Conservation (phyloP, 345 rosid genomes). For the Streptanthus diversifolius region DNA sequence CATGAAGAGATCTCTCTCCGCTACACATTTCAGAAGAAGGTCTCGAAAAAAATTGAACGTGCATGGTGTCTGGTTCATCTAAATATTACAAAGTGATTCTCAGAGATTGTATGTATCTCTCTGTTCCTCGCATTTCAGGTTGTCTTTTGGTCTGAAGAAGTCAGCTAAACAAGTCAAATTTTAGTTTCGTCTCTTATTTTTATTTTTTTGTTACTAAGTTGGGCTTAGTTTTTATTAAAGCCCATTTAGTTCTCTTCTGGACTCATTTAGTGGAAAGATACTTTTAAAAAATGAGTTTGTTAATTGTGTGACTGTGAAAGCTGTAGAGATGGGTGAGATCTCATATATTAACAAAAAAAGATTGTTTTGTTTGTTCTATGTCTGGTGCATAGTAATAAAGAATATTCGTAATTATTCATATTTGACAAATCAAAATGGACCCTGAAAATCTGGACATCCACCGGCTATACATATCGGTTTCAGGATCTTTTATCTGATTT, state of each 20-base stretch:
- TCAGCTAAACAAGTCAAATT: neutral
- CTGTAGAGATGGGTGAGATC: neutral
- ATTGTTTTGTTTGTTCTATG: neutral
- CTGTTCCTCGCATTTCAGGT: neutral
- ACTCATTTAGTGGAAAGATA: neutral
- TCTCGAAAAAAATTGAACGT: slow-evolving; percentile 44
- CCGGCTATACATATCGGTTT: neutral
- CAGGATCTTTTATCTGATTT: slow-evolving; percentile 6
- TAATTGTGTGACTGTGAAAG: too few relatives aligned
- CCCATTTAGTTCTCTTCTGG: neutral
- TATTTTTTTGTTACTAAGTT: neutral
- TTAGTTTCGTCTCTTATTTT: neutral
- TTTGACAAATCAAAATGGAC: neutral
- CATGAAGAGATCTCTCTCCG: slow-evolving; percentile 45
- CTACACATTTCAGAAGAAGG: slow-evolving; percentile 50
- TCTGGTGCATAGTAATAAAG: neutral
- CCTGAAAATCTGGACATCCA: slow-evolving; percentile 12
- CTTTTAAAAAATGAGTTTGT: too few relatives aligned
- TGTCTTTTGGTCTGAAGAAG: neutral
- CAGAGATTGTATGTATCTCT: slow-evolving; percentile 20
- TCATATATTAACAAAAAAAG: neutral
- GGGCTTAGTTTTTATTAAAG: neutral
- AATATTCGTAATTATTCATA: neutral
- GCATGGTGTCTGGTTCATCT: slow-evolving; percentile 58
- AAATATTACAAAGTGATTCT: neutral